These are phyloP conservation scores for Helotiales sp. DNA, from an alignment of 2,329 filamentous ascomycete genomes.

Conservation along the genomic window DNA sequence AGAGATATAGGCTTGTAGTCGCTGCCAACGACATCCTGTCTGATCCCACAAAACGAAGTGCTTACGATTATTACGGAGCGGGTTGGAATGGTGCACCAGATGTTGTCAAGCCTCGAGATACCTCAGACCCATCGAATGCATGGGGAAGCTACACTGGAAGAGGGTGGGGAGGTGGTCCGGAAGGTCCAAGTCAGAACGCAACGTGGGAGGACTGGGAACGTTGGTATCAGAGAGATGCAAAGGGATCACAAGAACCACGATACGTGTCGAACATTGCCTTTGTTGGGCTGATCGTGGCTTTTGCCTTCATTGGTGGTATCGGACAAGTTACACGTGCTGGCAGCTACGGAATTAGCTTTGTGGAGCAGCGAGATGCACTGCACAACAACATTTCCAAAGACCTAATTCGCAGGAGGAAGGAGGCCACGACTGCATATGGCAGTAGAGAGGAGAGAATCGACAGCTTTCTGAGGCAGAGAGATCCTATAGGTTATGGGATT, in stretches of 20 bases:
- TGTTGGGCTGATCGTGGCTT: slow-evolving; percentile 69
- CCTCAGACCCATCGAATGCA: slow-evolving; percentile 36
- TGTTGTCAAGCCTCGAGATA: slow-evolving; percentile 37
- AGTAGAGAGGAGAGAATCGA: slow-evolving; percentile 72
- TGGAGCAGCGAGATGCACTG: slow-evolving; percentile 69
- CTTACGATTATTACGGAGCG: slow-evolving; percentile 81
- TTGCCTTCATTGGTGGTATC: slow-evolving; percentile 72
- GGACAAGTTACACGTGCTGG: slow-evolving; percentile 74
- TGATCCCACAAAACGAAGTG: slow-evolving; percentile 74
- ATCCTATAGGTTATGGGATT: slow-evolving; percentile 46
- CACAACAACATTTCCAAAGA: slow-evolving; percentile 70
- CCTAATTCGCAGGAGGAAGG: slow-evolving; percentile 58
- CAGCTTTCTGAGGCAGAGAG: slow-evolving; percentile 76
- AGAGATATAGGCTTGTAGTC: slow-evolving; percentile 88
- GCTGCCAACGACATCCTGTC: slow-evolving; percentile 88
- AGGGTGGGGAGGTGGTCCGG: slow-evolving; percentile 38
- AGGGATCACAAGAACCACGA: slow-evolving; percentile 56
- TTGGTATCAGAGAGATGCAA: slow-evolving; percentile 65
- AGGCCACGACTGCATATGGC: slow-evolving; percentile 56
- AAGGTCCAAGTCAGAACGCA: slow-evolving; percentile 70
- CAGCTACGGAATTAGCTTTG: slow-evolving; percentile 62
- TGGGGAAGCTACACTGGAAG: slow-evolving; percentile 29
- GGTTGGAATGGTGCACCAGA: slow-evolving; percentile 71
- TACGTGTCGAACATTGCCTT: slow-evolving; percentile 84
- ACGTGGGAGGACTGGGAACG: slow-evolving; percentile 98